These are phyloP conservation scores for Chlorella variabilis DNA, from an alignment of 163 green algal species.

Conservation along the genomic window DNA sequence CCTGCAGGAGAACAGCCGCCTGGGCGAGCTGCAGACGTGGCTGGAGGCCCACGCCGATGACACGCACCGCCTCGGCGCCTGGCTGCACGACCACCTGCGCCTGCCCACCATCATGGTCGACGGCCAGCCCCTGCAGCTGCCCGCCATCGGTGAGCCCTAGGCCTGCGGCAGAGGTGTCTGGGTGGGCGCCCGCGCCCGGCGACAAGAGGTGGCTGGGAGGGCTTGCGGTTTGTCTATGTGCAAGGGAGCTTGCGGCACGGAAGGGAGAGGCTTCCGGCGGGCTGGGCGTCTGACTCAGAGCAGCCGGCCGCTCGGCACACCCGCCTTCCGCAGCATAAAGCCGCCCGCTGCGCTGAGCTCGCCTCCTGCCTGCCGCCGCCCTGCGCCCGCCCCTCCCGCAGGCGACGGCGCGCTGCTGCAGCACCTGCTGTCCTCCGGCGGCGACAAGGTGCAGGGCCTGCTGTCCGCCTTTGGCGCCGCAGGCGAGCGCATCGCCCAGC, in stretches of 20 bases:
- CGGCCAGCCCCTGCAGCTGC: constrained; percentile 6
- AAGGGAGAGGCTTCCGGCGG: too few species aligned
- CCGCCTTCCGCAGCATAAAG: too few species aligned
- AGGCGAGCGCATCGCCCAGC: background rate
- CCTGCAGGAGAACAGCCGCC: constrained; percentile 2
- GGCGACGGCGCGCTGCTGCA: background rate
- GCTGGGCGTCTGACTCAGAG: too few species aligned
- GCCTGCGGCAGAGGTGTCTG: background rate
- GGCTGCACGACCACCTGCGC: constrained; percentile 11
- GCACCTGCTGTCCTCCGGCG: background rate
- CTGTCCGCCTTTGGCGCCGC: constrained; percentile 7
- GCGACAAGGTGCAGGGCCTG: constrained; percentile 3
- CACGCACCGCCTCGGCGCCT: background rate
- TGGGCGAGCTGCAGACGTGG: background rate
- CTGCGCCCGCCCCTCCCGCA: background rate
- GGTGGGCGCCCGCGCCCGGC: too few species aligned
- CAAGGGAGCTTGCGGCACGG: too few species aligned
- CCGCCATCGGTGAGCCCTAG: background rate
- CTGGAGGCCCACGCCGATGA: background rate
- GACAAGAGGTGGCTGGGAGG: background rate
- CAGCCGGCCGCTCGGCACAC: too few species aligned
- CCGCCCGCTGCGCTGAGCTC: too few species aligned
- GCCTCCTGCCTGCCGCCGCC: too few species aligned
- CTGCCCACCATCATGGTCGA: constrained; percentile 4
- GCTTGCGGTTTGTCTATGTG: too few species aligned